Evolutionary conservation across 208 protist species (phyloP), one percentile per base, ranked within the genome.

Genomic region (Naegleria gruberi): DNA sequence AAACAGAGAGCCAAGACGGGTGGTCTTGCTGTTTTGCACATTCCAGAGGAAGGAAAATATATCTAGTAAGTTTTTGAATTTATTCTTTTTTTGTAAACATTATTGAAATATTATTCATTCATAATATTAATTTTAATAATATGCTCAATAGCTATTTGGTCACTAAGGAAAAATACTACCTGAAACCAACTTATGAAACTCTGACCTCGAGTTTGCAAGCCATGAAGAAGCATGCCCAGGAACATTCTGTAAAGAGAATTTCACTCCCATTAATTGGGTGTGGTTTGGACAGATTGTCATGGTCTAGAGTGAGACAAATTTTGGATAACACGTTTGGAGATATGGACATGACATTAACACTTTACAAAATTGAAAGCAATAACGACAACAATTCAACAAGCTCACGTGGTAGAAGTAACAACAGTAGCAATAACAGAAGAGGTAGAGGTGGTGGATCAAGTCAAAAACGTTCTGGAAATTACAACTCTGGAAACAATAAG

Each of bases 211-310:
- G 73, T 41, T 37, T 93, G 34, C 12, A 8, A 6, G 15, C 3
- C 19, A 93, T 93, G 92, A 83, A 65, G 30, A 5, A 93, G 4
- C 90, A 93, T 87, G 91, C 88, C 34, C 7, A 45, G 4, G 26
- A 81, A 34, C n/a, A 93, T 44, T 26, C 45, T 43, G 73, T 93
- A 0, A 92, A 7, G 8, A n/a, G 43, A 7, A n/a, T 93, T 10
- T 40, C 90, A 4, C 93, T 93, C 89, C 92, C 92, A 15, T 42
- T 92, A 57, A 93, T 93, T 42, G 92, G 92, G 5, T 93, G 92
- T 88, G 92, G 92, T 7, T 57, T 93, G 2, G 92, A 93, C 40
- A 17, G 43, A 15, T 41, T 93, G n/a, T 0, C 91, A 40, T 93
- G 92, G 92, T 15, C 23, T 55, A 7, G 30, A 55, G 92, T 93